These are phyloP conservation scores for Diaporthe citriasiana DNA, from an alignment of 2,329 filamentous ascomycete genomes.

Conservation along the genomic window DNA sequence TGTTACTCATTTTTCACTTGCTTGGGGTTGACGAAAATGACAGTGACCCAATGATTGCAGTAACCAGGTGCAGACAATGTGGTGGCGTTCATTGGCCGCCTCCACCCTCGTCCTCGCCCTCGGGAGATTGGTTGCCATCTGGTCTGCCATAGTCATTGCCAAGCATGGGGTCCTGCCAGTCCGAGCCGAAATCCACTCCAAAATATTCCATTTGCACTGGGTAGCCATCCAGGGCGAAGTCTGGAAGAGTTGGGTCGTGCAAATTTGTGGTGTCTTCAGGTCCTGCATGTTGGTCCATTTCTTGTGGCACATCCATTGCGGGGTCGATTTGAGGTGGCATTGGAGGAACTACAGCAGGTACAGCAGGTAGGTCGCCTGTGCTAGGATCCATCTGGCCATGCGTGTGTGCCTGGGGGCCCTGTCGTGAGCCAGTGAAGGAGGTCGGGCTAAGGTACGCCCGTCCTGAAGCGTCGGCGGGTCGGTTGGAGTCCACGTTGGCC, in stretches of 20 bases:
- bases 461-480: background rate
- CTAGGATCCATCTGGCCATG: background rate
- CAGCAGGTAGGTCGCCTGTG: background rate
- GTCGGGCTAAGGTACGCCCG: background rate
- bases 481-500: background rate
- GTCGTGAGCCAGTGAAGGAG: background rate
- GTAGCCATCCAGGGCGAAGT: no score
- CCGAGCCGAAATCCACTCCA: background rate
- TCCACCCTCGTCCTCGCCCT: background rate
- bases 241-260: background rate
- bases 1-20: background rate
- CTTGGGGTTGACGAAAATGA: background rate
- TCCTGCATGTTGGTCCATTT: background rate
- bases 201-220: background rate
- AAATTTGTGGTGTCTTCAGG: background rate
- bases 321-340: no score
- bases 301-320: background rate
- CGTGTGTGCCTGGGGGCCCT: background rate
- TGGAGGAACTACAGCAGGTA: background rate
- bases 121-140: no score
- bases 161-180: background rate
- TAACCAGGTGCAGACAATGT: background rate
- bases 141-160: background rate
- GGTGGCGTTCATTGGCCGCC: background rate
- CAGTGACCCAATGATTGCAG: background rate